Percentiles rank a stretch among this genome's conserved stretches.
Conservation (phyloP, 495 filamentous ascomycete species). For the Penicillium parvum region DNA sequence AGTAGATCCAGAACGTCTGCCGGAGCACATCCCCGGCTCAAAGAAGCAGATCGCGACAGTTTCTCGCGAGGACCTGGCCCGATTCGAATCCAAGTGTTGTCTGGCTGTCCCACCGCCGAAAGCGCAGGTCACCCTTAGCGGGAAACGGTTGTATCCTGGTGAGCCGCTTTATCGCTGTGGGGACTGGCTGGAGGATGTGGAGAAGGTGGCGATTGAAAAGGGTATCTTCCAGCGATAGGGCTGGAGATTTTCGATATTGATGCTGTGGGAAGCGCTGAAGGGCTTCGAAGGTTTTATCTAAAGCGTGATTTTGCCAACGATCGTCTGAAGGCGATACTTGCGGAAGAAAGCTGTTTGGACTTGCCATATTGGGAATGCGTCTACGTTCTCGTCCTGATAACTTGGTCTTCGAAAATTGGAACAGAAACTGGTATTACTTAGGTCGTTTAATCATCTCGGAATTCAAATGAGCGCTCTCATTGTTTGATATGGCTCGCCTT, state of each 20-base stretch:
- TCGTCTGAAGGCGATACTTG: no score
- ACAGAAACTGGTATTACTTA: no score
- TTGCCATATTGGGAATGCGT: no score
- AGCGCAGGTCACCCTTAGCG: slow-evolving; percentile 5
- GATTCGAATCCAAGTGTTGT: slow-evolving; percentile 3
- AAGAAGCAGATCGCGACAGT: slow-evolving; percentile 9
- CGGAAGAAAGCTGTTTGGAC: no score
- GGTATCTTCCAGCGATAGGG: slow-evolving; percentile 15
- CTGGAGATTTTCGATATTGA: background rate
- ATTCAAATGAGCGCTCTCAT: no score
- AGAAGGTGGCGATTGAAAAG: slow-evolving; percentile 11
- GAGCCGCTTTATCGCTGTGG: slow-evolving; percentile 8
- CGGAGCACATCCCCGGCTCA: slow-evolving; percentile 4
- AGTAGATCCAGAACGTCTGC: background rate
- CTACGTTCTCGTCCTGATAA: no score
- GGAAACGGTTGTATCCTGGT: slow-evolving; percentile 3
- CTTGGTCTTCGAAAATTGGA: no score
- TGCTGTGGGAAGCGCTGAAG: no score
- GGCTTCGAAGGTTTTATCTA: no score
- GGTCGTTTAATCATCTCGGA: no score
- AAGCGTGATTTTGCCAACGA: no score
- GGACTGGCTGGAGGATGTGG: slow-evolving; percentile 14
- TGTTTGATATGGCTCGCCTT: no score
- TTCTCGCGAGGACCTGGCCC: slow-evolving; percentile 1
- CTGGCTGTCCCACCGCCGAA: slow-evolving; percentile 3